These are phyloP conservation scores for Tulasnella sp. DNA, from an alignment of 768 basidiomycete species.

Conservation along the genomic window DNA sequence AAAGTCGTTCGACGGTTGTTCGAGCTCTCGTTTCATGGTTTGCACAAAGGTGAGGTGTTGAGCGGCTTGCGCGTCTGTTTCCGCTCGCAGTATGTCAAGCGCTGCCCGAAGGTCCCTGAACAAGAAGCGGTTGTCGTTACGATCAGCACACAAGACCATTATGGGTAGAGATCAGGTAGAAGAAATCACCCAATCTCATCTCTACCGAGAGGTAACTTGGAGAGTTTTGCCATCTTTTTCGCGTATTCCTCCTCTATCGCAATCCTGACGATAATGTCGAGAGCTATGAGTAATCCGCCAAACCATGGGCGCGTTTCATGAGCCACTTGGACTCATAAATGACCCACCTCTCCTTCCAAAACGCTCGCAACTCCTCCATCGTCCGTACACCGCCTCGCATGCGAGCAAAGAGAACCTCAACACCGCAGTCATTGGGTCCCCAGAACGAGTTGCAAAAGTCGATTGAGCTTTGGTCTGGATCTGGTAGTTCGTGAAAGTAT, in stretches of 20 bases:
- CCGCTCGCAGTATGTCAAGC: slow-evolving; percentile 71
- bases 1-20: slow-evolving; percentile 60
- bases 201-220: slow-evolving; percentile 69
- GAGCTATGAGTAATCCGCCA: slow-evolving; percentile 5
- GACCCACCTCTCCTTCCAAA: slow-evolving; percentile 90
- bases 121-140: neutral
- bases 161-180: neutral
- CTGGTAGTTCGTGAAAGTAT: slow-evolving; percentile 25
- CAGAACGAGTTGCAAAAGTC: slow-evolving; percentile 99
- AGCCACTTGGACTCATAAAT: neutral
- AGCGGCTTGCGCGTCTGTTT: slow-evolving; percentile 77
- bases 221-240: slow-evolving; percentile 72
- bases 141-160: neutral
- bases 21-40: slow-evolving; percentile 72
- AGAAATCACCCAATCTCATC: slow-evolving; percentile 86
- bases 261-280: slow-evolving; percentile 51
- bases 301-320: neutral
- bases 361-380: slow-evolving; percentile 79
- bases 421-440: slow-evolving; percentile 81
- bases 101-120: slow-evolving; percentile 75
- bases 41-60: slow-evolving; percentile 71
- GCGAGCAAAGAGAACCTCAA: slow-evolving; percentile 84
- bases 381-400: slow-evolving; percentile 83
- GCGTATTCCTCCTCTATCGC: slow-evolving; percentile 94
- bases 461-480: slow-evolving; percentile 46